phyloP scores from a whole-genome alignment of 768 basidiomycete species.

The Mycena venus region DNA sequence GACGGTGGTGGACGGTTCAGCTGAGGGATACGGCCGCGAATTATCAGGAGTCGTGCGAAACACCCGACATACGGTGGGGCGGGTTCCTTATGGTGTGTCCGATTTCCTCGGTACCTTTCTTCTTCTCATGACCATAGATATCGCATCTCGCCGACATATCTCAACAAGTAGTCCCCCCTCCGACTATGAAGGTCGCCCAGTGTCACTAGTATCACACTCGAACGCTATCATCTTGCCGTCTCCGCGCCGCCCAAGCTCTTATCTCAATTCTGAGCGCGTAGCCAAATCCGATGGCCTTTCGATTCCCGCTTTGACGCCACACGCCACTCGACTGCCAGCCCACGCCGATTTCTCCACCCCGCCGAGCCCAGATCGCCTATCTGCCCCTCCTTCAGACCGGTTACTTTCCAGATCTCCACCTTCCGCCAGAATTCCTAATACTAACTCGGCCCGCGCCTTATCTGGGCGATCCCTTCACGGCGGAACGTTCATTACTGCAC shows the following conservation, averaged over 20 bases:
- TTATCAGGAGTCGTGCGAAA: neutral
- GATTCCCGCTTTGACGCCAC: too few species aligned
- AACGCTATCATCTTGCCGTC: too few species aligned
- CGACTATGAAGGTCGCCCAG: neutral
- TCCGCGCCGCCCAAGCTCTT: too few species aligned
- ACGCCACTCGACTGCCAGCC: too few species aligned
- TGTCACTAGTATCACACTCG: neutral
- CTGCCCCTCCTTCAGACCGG: neutral
- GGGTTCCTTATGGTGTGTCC: neutral
- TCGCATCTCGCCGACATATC: neutral
- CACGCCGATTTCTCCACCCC: too few species aligned
- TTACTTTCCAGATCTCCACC: too few species aligned
- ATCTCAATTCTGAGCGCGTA: too few species aligned
- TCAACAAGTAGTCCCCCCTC: neutral
- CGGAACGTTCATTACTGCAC: neutral
- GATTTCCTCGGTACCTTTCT: neutral
- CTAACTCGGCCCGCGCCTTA: too few species aligned
- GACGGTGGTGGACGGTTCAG: neutral
- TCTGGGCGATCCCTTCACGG: too few species aligned
- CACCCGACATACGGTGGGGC: neutral
- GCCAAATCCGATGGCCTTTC: too few species aligned
- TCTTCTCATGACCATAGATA: neutral
- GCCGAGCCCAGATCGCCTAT: too few species aligned
- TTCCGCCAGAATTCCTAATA: too few species aligned
- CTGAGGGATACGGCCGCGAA: neutral